phyloP scores from a whole-genome alignment of 1,284 basidiomycete genomes.

The Psilocybe mexicana region DNA sequence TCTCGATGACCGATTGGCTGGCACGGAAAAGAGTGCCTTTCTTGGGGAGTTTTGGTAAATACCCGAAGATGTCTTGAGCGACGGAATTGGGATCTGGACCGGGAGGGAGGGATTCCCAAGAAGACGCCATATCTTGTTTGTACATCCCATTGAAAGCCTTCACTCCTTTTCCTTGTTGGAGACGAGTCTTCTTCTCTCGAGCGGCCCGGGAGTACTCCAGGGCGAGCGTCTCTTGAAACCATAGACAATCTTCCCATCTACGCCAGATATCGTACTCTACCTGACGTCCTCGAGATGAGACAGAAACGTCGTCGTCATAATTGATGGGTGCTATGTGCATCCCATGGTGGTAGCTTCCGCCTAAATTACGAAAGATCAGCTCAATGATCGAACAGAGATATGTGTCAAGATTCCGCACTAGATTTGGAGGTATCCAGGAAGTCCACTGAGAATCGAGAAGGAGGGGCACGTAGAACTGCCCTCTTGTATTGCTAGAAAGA shows the following conservation, averaged over 20 bases:
- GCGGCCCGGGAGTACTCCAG: conserved; percentile 61
- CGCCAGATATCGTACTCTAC: conserved; percentile 72
- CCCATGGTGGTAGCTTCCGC: conserved; percentile 56
- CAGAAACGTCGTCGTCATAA: conserved; percentile 39
- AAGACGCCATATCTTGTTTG: conserved; percentile 69
- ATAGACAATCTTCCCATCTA: conserved; percentile 78
- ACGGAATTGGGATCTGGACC: conserved; percentile 74
- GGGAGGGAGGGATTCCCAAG: conserved; percentile 83
- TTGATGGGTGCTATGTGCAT: conserved; percentile 56
- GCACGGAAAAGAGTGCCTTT: conserved; percentile 71
- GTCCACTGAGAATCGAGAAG: conserved; percentile 58
- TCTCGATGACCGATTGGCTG: conserved; percentile 64
- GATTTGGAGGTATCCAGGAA: conserved; percentile 59
- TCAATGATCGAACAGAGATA: not conserved
- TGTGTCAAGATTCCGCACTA: conserved; percentile 37
- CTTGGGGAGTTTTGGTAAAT: conserved; percentile 66
- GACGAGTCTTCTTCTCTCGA: conserved; percentile 60
- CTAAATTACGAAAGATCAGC: conserved; percentile 32
- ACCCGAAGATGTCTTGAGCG: conserved; percentile 61
- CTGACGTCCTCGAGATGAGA: conserved; percentile 37
- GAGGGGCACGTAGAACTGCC: conserved; percentile 60
- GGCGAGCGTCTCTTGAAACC: conserved; percentile 70
- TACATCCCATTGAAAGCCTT: conserved; percentile 70
- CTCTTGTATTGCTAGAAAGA: conserved; percentile 47
- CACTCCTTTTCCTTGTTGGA: conserved; percentile 69